phyloP scores from a whole-genome alignment of 768 basidiomycete genomes.

The Amanita pallidorosea region DNA sequence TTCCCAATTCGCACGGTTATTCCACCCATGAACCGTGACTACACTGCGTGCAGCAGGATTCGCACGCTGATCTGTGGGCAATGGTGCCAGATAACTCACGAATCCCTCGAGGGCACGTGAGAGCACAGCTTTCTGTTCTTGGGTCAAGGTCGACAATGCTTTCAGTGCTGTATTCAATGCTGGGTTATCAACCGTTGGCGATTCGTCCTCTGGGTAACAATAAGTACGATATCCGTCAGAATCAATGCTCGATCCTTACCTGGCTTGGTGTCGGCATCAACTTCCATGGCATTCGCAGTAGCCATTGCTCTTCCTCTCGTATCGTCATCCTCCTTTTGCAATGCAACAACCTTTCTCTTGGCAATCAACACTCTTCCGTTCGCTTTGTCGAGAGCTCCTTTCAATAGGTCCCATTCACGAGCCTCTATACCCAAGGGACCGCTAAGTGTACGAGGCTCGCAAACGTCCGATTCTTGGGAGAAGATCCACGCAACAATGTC shows the following conservation, averaged over 20 bases:
- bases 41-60: constrained; percentile 44
- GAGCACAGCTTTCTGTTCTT: constrained; percentile 68
- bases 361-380: constrained; percentile 80
- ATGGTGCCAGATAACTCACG: constrained; percentile 46
- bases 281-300: constrained; percentile 54
- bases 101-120: constrained; percentile 71
- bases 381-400: constrained; percentile 79
- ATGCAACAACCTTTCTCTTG: constrained; percentile 54
- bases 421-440: constrained; percentile 36
- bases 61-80: constrained; percentile 28
- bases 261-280: constrained; percentile 54
- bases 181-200: constrained; percentile 41
- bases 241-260: constrained; percentile 15
- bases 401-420: constrained; percentile 81
- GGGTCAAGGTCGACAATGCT: constrained; percentile 61
- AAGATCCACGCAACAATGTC: constrained; percentile 89
- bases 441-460: constrained; percentile 24
- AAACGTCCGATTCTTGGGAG: constrained; percentile 35
- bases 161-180: constrained; percentile 64
- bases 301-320: constrained; percentile 69
- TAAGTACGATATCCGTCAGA: neutral
- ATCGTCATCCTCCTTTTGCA: constrained; percentile 87
- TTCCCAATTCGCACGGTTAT: constrained; percentile 56
- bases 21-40: constrained; percentile 60
- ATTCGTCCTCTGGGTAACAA: constrained; percentile 24